Evolutionary conservation across 2,329 filamentous ascomycete species (phyloP), one percentile per base, ranked within the genome.

Genomic region (Fusarium robinianum): DNA sequence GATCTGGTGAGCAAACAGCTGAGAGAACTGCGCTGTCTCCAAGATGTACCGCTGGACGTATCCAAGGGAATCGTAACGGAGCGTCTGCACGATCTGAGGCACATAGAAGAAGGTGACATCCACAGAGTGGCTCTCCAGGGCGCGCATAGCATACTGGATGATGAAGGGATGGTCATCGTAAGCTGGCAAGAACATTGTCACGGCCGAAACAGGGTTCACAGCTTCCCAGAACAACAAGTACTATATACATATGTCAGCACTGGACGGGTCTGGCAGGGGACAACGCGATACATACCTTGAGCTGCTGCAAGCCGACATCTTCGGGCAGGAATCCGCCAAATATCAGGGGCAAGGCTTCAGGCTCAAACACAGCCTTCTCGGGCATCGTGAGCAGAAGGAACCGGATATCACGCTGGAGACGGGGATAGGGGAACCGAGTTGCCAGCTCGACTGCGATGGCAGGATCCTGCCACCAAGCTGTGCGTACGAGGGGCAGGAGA

Each of bases 51-150:
- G 82, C 68, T 96, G 90, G 3, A 96, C 91, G 63, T 99, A 99
- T 42, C 94, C 94, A 16, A 99, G 76, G 9, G 80, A 81, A 74
- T 99, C 94, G 61, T 97, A 96, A 40, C 94, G 86, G 29, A 99
- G 78, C 29, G 89, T 87, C 67, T 99, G 94, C 10, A 99, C 94
- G 58, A 99, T 95, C 66, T 99, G 94, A 6, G 95, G 94, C 3
- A 99, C 94, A 63, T 96, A 97, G 71, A 97, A 99, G 76, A 99
- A 99, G 0, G 92, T 96, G 14, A 97, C 84, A 64, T 97, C 94
- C n/a, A 96, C 85, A 0, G 90, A 86, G 63, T 99, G 94, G 57
- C 87, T 91, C 65, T 99, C 94, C 33, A 99, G 71, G 3, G 94
- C 89, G 60, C 91, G 83, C 85, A 99, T 95, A 2, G 94, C 94